Percentiles rank a stretch among this genome's conserved stretches.
Conservation (phyloP, 805 yeast species). For the Millerozyma acaciae region DNA sequence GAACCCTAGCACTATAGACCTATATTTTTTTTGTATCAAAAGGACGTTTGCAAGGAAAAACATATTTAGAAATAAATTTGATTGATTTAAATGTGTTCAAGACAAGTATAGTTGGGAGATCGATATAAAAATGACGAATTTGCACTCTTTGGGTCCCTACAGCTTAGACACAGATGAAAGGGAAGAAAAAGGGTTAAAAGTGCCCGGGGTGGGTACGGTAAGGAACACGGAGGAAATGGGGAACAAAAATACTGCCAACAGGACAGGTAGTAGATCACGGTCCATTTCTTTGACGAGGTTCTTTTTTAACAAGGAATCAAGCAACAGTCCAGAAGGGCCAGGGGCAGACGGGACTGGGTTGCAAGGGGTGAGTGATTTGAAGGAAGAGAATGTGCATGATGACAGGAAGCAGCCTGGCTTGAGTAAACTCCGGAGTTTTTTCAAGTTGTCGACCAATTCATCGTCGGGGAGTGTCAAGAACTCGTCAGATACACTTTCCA, state of each 20-base stretch:
- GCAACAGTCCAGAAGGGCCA: constrained; percentile 5
- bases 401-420: constrained; percentile 19
- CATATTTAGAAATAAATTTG: too few relatives aligned
- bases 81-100: too few relatives aligned
- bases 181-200: too few relatives aligned
- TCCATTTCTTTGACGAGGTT: constrained; percentile 27
- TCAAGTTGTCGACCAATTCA: constrained; percentile 15
- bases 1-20: too few relatives aligned
- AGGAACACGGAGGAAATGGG: background rate
- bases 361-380: too few relatives aligned
- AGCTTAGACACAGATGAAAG: too few relatives aligned
- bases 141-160: too few relatives aligned
- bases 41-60: too few relatives aligned
- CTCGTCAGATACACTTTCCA: constrained; percentile 5
- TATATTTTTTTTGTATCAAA: too few relatives aligned
- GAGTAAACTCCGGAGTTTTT: constrained; percentile 25
- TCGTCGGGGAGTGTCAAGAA: constrained; percentile 3
- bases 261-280: constrained; percentile 12
- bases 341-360: constrained; percentile 3
- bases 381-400: constrained; percentile 10
- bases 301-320: constrained; percentile 17
- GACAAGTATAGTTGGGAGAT: too few relatives aligned
- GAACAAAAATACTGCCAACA: background rate
- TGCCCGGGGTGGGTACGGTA: too few relatives aligned
- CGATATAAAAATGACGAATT: too few relatives aligned